Evolutionary conservation across 2,329 filamentous ascomycete species (phyloP).

Genomic region (Pseudopithomyces chartarum): DNA sequence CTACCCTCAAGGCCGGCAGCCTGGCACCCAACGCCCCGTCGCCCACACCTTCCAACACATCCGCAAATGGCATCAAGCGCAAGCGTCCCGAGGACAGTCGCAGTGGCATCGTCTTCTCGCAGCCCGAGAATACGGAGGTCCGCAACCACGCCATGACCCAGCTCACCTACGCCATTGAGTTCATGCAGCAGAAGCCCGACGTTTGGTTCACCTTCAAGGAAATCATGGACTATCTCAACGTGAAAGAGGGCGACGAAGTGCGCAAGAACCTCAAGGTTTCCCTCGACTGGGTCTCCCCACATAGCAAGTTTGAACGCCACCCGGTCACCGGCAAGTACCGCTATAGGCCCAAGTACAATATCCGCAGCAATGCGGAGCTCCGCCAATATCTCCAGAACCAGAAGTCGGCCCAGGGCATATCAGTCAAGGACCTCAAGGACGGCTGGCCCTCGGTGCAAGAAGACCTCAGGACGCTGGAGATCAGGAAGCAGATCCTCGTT

Average conservation of each 20-base stretch:
- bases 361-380: conserved; percentile 77
- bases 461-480: conserved; percentile 77
- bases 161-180: conserved; percentile 81
- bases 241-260: conserved; percentile 64
- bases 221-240: conserved; percentile 79
- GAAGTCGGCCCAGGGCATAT: conserved; percentile 78
- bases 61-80: conserved; percentile 51
- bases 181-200: conserved; percentile 59
- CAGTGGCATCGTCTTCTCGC: conserved; percentile 66
- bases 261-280: conserved; percentile 65
- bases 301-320: conserved; percentile 66
- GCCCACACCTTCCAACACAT: conserved; percentile 58
- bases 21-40: conserved; percentile 58
- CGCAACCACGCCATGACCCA: conserved; percentile 85
- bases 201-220: conserved; percentile 73
- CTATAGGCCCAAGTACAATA: conserved; percentile 83
- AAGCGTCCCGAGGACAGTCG: conserved; percentile 62
- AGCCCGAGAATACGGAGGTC: conserved; percentile 75
- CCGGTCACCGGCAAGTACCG: conserved; percentile 71
- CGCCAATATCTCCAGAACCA: conserved; percentile 81
- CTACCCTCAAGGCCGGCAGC: conserved; percentile 38
- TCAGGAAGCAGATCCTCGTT: conserved; percentile 78
- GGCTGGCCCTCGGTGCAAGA: conserved; percentile 88
- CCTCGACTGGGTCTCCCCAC: conserved; percentile 62
- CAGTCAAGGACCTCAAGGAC: conserved; percentile 90